Evolutionary conservation across 176 grass and related monocot species (phyloP), one percentile per base, ranked within the genome.

Genomic region (Triticum dicoccoides): DNA sequence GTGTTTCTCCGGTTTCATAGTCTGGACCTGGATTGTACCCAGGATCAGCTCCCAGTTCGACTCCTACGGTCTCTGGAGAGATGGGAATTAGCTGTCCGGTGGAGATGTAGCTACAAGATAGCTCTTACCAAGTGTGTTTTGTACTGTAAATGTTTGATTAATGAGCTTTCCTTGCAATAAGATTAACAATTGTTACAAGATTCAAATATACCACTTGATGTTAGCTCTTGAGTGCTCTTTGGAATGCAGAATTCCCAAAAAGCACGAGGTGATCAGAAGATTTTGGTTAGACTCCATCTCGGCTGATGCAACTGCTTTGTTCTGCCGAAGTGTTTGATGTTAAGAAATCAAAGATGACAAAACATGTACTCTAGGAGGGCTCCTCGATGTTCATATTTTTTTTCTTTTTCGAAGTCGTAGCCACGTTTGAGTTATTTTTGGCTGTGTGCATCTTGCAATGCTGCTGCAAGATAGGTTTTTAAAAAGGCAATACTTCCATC

Each of bases 51-150:
- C 23, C 83, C 83, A 1, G 44, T 45, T 39, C 92, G 59, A 49
- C 68, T 89, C 81, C 27, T 75, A 12, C 92, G 58, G 54, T 92
- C 89, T 37, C 44, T 98, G 11, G 86, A 98, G 73, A 95, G 93
- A 86, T 98, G 93, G 93, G 82, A 87, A 98, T 93, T 92, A 65
- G 93, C 91, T 10, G 75, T 94, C 18, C 87, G 87, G 23, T 98
- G 91, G 92, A 95, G 95, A 93, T 92, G 81, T 44, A 92, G 35
- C 65, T 94, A 92, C 77, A 97, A 97, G 83, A 92, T 75, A 56
- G 79, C 86, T 51, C 81, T 97, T 64, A 80, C 75, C 18, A 94
- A 88, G 38, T 94, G 92, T 89, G 62, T 92, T 84, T 79, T 21
- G 30, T 89, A 92, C 87, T 94, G 90, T 81, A 83, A 86, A 88